These are phyloP conservation scores for Zalaria sp. DNA, from an alignment of 2,329 filamentous ascomycete species.

Conservation along the genomic window DNA sequence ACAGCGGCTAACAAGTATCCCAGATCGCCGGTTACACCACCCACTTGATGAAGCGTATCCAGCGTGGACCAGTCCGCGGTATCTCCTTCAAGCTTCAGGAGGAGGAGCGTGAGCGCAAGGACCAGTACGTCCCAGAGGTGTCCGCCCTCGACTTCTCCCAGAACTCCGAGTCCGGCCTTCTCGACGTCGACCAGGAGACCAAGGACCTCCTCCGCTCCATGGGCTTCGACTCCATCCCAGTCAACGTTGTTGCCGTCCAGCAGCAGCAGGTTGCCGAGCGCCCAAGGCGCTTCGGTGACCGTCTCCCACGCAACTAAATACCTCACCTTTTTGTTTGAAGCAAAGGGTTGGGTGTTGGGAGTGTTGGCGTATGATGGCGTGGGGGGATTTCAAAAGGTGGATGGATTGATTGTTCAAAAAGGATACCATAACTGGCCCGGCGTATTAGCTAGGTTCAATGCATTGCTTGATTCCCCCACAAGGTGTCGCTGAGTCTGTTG, in stretches of 20 bases:
- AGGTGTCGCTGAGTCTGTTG: slow-evolving; percentile 84
- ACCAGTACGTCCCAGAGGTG: slow-evolving; percentile 99
- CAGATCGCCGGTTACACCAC: slow-evolving; percentile 98
- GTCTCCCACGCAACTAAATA: slow-evolving; percentile 23
- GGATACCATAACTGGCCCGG: not conserved
- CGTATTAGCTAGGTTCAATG: slow-evolving; percentile 1
- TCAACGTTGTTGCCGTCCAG: slow-evolving; percentile 84
- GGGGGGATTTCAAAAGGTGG: slow-evolving; percentile 4
- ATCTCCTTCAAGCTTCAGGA: slow-evolving; percentile 99
- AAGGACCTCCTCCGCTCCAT: slow-evolving; percentile 98
- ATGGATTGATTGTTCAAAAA: not conserved
- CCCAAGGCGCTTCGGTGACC: slow-evolving; percentile 62
- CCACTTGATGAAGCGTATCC: slow-evolving; percentile 96
- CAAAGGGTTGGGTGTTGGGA: too few relatives aligned
- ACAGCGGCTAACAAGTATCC: not conserved
- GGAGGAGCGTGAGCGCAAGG: slow-evolving; percentile 99
- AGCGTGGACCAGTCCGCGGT: slow-evolving; percentile 96
- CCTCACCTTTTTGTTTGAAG: not conserved
- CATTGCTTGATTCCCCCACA: slow-evolving; percentile 24
- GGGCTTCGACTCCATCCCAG: slow-evolving; percentile 93
- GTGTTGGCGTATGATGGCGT: not conserved
- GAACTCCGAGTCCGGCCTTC: slow-evolving; percentile 80
- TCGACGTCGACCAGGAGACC: slow-evolving; percentile 93
- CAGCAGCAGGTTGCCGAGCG: slow-evolving; percentile 82
- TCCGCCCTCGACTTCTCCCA: slow-evolving; percentile 97